Base-by-base conservation (phyloP, 495 filamentous ascomycete genomes). In the Podospora anserina region DNA sequence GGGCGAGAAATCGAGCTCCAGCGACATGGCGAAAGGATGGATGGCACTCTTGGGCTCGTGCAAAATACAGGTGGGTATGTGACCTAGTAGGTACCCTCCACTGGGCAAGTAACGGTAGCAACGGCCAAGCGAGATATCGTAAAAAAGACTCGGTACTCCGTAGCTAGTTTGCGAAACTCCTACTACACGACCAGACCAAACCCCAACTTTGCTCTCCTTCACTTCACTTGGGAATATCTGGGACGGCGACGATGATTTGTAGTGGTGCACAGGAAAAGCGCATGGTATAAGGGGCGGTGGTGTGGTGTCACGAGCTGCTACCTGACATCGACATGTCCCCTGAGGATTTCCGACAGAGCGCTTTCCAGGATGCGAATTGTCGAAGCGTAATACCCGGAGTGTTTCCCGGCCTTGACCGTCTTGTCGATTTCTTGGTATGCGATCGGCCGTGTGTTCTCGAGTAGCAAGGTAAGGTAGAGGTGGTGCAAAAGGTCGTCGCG, bases 1-100 rank as follows among this genome's bases (percentile, higher is more conserved):
- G 3, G 75, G 71, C 23, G 75, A 67, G 56, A 77, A 76, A 19
- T 72, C 72, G 67, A 78, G 72, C 20, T 76, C 74, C 55, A 74
- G 61, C n/a, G 71, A 65, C 23, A 65, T 55, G 59, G 71, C 71
- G 69, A 49, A 49, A 49, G 39, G 39, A 49, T 49, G 39, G 39
- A 49, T 49, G 39, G 39, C 39, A 49, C 39, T 49, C 39, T 16
- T 6, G 39, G 6, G 39, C 39, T 49, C 15, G 7, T 11, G 39
- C 13, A 49, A 49, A 49, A 49, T 13, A 49, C 13, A 13, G 9
- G 39, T 13, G 39, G 7, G 73, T 66, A 65, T 16, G 66, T 64
- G 77, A 76, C 77, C 77, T 78, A 66, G 70, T 68, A 49, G 39
- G 0, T 49, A 49, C 9, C 39, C 39, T 49, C 15, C 39, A 49